Base-by-base conservation (phyloP, 495 filamentous ascomycete genomes). In the Penicillium ochrochloron region DNA sequence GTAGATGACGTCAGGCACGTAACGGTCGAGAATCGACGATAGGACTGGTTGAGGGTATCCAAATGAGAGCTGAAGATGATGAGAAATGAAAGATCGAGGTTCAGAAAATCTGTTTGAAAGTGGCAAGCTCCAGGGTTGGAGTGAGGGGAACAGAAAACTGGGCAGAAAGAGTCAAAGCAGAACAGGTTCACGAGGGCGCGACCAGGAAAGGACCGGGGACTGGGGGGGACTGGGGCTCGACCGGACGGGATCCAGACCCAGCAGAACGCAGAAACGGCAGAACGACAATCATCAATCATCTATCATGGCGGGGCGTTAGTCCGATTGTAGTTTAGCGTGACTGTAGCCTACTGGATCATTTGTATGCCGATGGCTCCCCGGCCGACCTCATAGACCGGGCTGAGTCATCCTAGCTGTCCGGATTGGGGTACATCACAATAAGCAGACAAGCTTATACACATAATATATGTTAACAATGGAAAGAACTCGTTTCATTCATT, bases 1-100 rank as follows among this genome's bases (percentile, higher is more conserved):
- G 44, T 59, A 42, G 60, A 70, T 73, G 71, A 73, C 71, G 71
- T 73, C 71, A 73, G 54, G 66, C 55, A 59, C n/a, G 33, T 48
- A 50, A 65, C 37, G n/a, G 48, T 27, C 46, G 25, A 14, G 46
- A 5, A 27, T 27, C 48, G 3, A 52, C 25, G 48, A 52, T 31
- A 12, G 21, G 31, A 29, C 25, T 27, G 27, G 48, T 31, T 29
- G 48, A 52, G n/a, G 12, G 21, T 29, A 52, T 52, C 21, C 48
- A 29, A n/a, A 14, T 27, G 25, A 52, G n/a, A 10, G 14, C 10
- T 29, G 57, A 50, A 41, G 27, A 41, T 41, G 37, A 53, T 51
- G 27, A 46, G 4, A 50, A 31, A 60, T 23, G 42, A 51, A 19
- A 31, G 2, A 9, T 17, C 33, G 31, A 21, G 37, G 37, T n/a